Evolutionary conservation across 2,329 filamentous ascomycete genomes (phyloP), one percentile per base, ranked within the genome.

Genomic region (Ceratocystis alfenasii): DNA sequence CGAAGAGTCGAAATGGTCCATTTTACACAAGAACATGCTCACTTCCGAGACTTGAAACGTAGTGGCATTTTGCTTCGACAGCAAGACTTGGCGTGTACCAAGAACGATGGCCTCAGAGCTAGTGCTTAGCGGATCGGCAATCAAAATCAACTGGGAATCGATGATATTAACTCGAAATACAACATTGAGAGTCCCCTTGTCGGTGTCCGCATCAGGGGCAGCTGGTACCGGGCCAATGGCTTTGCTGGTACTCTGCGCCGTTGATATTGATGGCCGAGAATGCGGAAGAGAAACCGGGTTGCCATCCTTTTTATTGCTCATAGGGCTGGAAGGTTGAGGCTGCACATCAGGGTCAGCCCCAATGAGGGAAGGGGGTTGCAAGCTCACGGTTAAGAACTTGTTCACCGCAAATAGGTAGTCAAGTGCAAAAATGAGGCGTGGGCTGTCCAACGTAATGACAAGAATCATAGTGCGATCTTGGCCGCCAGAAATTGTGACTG

Each of bases 21-120:
- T 99, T 12, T 94, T 88, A 73, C 95, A 99, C 41, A 99, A 76
- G 74, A 96, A 99, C 94, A 99, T 99, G 70, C 94, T 94, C 64
- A 97, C 84, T 72, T 97, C 87, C 6, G 90, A 92, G 2, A 99
- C 85, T 73, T 99, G 93, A 72, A 99, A 82, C 0, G 94, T 96
- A 70, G 95, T 82, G 7, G 93, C 90, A 77, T 97, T 90, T 74
- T 99, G 95, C 71, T 95, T 89, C 1, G 93, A 95, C 10, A 97
- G 81, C 1, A 97, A 81, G 12, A 97, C 85, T 74, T 99, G 92
- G 73, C 96, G 95, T 1, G 92, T 95, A 62, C 91, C 90, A 28
- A 99, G 80, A 0, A 99, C 95, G 70, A 99, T 95, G 1, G 94
- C 94, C 74, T 99, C 95, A 0, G 94, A 97, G 72, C 87, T 95